phyloP scores from a whole-genome alignment of 1,284 basidiomycete genomes.

The Pisolithus thermaeus region DNA sequence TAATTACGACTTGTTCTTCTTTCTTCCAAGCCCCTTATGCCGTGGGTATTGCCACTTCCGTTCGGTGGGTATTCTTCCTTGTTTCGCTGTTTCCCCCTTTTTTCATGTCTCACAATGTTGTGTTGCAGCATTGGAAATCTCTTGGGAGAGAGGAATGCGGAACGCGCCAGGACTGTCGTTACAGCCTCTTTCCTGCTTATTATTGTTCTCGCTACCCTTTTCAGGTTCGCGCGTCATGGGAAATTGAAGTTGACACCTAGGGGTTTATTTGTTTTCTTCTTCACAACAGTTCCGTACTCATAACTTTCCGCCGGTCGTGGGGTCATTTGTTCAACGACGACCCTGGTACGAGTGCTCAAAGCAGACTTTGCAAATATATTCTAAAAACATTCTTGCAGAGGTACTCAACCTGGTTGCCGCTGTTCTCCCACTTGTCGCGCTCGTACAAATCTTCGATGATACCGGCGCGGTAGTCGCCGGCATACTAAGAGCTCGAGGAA shows the following conservation, averaged over 20 bases:
- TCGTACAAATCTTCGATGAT: constrained; percentile 81
- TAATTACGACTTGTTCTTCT: constrained; percentile 68
- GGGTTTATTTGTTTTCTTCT: constrained; percentile 9
- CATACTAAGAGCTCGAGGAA: constrained; percentile 73
- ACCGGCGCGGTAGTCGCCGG: constrained; percentile 65
- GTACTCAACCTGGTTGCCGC: constrained; percentile 63
- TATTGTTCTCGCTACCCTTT: constrained; percentile 49
- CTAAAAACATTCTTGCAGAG: constrained; percentile 26
- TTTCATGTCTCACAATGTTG: not conserved
- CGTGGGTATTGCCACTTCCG: constrained; percentile 75
- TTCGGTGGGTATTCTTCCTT: constrained; percentile 48
- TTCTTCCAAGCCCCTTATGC: constrained; percentile 86
- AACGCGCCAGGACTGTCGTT: constrained; percentile 62
- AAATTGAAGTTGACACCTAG: constrained; percentile 1
- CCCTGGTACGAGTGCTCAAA: constrained; percentile 36
- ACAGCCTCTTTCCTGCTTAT: constrained; percentile 60
- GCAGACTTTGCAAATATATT: no score
- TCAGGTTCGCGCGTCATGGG: constrained; percentile 42
- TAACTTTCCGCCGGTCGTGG: constrained; percentile 71
- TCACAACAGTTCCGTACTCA: constrained; percentile 53
- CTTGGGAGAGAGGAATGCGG: constrained; percentile 65
- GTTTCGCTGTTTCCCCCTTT: not conserved
- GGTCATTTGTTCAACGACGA: constrained; percentile 85
- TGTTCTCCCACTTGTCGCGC: constrained; percentile 71
- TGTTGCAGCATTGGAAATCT: constrained; percentile 69